phyloP scores from a whole-genome alignment of 2,329 filamentous ascomycete genomes.

The Aurifilum marmelostoma region DNA sequence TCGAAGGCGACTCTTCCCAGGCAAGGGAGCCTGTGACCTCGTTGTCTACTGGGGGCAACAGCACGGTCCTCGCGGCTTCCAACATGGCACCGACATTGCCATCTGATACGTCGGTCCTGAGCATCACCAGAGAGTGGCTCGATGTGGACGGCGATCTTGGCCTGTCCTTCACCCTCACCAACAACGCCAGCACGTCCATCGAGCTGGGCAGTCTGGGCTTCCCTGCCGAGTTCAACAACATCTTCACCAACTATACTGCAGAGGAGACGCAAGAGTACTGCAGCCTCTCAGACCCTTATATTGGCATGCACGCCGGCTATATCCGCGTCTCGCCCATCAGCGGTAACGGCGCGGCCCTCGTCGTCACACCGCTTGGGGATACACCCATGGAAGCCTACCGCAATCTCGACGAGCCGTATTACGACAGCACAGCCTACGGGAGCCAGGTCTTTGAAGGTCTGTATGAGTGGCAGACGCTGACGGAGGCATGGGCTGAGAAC shows the following conservation, averaged over 20 bases:
- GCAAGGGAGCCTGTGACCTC: slow-evolving; percentile 43
- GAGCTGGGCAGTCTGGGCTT: slow-evolving; percentile 62
- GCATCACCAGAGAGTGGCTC: slow-evolving; percentile 57
- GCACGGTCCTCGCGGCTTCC: slow-evolving; percentile 42
- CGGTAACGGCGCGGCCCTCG: slow-evolving; percentile 56
- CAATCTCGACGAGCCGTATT: slow-evolving; percentile 50
- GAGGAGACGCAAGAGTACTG: slow-evolving; percentile 54
- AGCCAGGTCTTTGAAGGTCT: slow-evolving; percentile 63
- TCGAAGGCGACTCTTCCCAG: slow-evolving; percentile 49
- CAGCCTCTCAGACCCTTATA: slow-evolving; percentile 61
- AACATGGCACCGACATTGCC: slow-evolving; percentile 48
- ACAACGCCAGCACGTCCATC: slow-evolving; percentile 43
- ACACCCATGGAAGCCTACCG: slow-evolving; percentile 57
- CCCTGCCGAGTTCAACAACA: slow-evolving; percentile 64
- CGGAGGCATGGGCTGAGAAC: slow-evolving; percentile 56
- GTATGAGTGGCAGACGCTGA: slow-evolving; percentile 63
- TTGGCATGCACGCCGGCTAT: slow-evolving; percentile 62
- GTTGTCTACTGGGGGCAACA: slow-evolving; percentile 32
- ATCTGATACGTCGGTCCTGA: slow-evolving; percentile 39
- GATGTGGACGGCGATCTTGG: slow-evolving; percentile 52
- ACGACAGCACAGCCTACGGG: slow-evolving; percentile 47
- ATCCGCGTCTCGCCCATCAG: slow-evolving; percentile 56
- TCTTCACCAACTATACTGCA: slow-evolving; percentile 56
- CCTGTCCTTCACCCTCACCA: slow-evolving; percentile 55
- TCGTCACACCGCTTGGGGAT: slow-evolving; percentile 56